These are phyloP conservation scores for Morella rubra DNA, from an alignment of 306 rosid genomes.

Conservation along the genomic window DNA sequence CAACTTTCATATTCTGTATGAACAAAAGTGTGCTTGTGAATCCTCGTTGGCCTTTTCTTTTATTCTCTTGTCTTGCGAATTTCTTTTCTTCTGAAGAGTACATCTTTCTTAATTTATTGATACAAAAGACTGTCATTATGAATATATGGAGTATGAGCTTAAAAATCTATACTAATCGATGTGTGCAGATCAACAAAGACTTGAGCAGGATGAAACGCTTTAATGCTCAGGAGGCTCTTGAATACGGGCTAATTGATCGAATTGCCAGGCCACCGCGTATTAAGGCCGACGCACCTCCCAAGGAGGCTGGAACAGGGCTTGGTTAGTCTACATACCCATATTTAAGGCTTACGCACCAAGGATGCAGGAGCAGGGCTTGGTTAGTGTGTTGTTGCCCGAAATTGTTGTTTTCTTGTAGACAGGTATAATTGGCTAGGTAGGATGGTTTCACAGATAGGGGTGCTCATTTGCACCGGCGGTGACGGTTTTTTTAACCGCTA, in stretches of 20 bases:
- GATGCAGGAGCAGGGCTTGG: background rate
- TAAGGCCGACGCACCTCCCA: conserved; percentile 71
- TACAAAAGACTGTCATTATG: conserved; percentile 13
- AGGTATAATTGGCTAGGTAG: conserved; percentile 28
- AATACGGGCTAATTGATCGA: conserved; percentile 89
- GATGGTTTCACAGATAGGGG: conserved; percentile 27
- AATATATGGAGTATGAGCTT: conserved; percentile 11
- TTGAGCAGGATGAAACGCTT: conserved; percentile 68
- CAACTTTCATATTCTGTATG: background rate
- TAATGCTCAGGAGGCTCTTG: conserved; percentile 76
- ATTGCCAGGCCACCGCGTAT: conserved; percentile 76
- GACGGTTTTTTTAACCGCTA: too few relatives aligned
- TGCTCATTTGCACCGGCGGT: too few relatives aligned
- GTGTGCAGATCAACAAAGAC: conserved; percentile 65
- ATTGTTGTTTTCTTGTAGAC: background rate
- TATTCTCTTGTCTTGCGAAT: conserved; percentile 2
- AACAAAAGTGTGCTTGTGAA: conserved; percentile 15
- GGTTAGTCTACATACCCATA: conserved; percentile 48
- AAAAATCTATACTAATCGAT: conserved; percentile 27
- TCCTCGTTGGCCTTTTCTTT: conserved; percentile 10
- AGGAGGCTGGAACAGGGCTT: conserved; percentile 72
- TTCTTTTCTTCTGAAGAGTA: conserved; percentile 16
- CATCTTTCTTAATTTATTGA: conserved; percentile 8
- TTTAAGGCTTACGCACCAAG: background rate
- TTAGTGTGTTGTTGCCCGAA: background rate